Conservation (phyloP, 2,329 filamentous ascomycete species). For the Arthrobotrys sphaeroides region DNA sequence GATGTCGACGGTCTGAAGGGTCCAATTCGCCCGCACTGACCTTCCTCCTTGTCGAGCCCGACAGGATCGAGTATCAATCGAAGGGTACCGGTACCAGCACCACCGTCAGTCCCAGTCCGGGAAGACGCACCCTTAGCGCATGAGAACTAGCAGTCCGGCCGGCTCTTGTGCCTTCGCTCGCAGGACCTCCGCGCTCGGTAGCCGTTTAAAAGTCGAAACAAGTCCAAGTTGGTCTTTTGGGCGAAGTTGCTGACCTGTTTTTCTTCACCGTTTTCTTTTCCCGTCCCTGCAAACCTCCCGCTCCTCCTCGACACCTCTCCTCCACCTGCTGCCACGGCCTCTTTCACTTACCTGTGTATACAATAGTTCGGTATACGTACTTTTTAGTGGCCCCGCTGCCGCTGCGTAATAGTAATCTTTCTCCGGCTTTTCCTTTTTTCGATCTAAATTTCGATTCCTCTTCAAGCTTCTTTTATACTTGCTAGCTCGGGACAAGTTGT, state of each 20-base stretch:
- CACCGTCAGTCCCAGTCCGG: background rate
- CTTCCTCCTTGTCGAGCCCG: constrained; percentile 45
- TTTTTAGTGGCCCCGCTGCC: background rate
- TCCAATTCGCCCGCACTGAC: constrained; percentile 25
- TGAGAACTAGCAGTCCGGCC: background rate
- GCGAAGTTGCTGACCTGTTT: constrained; percentile 36
- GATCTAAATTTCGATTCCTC: background rate
- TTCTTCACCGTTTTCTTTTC: constrained; percentile 46
- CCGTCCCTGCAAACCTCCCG: constrained; percentile 25
- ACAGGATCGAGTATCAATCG: background rate
- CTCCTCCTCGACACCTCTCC: constrained; percentile 13
- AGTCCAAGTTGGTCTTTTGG: constrained; percentile 46
- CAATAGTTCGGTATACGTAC: constrained; percentile 28
- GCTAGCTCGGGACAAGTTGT: constrained; percentile 53
- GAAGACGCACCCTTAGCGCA: constrained; percentile 31
- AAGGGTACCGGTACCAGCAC: background rate
- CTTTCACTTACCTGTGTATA: constrained; percentile 19
- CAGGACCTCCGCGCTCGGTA: constrained; percentile 48
- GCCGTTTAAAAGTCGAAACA: constrained; percentile 43
- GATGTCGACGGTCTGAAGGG: too few relatives aligned
- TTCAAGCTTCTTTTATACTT: constrained; percentile 10
- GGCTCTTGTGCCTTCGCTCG: constrained; percentile 3
- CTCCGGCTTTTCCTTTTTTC: constrained; percentile 10
- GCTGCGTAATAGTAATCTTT: constrained; percentile 31
- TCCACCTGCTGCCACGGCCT: constrained; percentile 2